Conservation (phyloP, 2,329 filamentous ascomycete genomes). For the Aspergillus chevalieri region DNA sequence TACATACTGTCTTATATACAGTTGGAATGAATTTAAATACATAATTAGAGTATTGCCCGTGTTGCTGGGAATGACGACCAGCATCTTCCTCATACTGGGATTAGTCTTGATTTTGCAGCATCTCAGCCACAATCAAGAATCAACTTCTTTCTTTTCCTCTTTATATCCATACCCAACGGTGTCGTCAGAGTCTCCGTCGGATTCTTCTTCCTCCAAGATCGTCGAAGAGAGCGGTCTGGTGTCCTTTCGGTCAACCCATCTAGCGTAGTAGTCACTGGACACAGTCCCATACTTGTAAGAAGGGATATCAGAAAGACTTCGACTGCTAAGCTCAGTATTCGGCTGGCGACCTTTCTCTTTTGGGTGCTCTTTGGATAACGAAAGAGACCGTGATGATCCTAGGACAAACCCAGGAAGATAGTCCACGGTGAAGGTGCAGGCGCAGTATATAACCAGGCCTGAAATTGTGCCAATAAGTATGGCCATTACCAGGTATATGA, state of each 20-base stretch:
- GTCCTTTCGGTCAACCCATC: slow-evolving; percentile 2
- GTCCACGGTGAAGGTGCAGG: slow-evolving; percentile 51
- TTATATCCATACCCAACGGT: not conserved
- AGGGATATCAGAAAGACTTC: slow-evolving; percentile 3
- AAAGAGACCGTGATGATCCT: slow-evolving; percentile 10
- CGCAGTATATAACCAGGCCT: slow-evolving; percentile 55
- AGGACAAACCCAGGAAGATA: slow-evolving; percentile 42
- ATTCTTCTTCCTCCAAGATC: slow-evolving; percentile 30
- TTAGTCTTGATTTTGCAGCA: not conserved
- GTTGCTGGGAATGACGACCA: too few relatives aligned
- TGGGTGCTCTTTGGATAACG: slow-evolving; percentile 1
- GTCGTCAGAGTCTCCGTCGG: slow-evolving; percentile 12
- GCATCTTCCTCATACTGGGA: too few relatives aligned
- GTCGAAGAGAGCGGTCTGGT: slow-evolving; percentile 11
- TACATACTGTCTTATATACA: too few relatives aligned
- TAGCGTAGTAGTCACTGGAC: slow-evolving; percentile 1
- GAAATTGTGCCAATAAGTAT: slow-evolving; percentile 59
- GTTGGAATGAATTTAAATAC: too few relatives aligned
- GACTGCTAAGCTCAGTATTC: slow-evolving; percentile 11
- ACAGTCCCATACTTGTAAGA: not conserved
- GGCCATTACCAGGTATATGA: slow-evolving; percentile 59
- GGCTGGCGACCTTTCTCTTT: slow-evolving; percentile 6
- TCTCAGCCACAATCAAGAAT: not conserved
- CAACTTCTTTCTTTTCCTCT: not conserved
- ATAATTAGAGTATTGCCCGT: too few relatives aligned